Base-by-base conservation (phyloP, 2,329 filamentous ascomycete genomes). In the Orbilia javanica region DNA sequence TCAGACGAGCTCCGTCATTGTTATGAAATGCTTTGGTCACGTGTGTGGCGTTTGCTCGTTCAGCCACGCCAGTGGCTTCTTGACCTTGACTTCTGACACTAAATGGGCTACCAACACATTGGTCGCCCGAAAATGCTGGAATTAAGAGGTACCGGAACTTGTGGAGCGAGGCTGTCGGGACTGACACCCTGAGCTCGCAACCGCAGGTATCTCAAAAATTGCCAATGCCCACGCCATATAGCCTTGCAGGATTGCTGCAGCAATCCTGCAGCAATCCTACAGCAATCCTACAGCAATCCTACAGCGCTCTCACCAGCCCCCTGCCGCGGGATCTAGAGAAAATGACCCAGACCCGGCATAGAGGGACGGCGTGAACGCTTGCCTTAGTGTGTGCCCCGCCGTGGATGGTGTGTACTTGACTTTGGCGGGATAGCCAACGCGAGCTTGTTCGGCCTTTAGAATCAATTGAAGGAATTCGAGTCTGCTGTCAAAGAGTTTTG, bases 391-490 rank as follows among this genome's bases (percentile, higher is more conserved):
- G 39, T 44, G 39, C 11, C 11, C n/a, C 11, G 39, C 39, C 13
- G n/a, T 13, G 13, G 34, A 36, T 36, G 34, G 34, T 36, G 34
- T 36, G 34, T 36, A 13, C 34, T 13, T 36, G 34, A 36, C 34
- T 36, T 48, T 48, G 44, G 44, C 15, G 25, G 48, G 48, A 52
- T 27, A 27, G 48, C 48, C 13, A 52, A 52, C 48, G 48, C 48
- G 48, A 52, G 22, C 18, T 52, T 52, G 48, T 18, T 7, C 48
- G 22, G 48, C 48, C 48, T 52, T 52, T 18, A 52, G 48, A 27
- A 52, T 52, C 48, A 27, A 52, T 52, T 27, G 25, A 52, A 52
- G 48, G 48, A 52, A 52, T 52, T 52, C 18, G 10, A 52, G 48
- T 44, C 39, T 44, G 4, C 39, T 44, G 39, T 44, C 39, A 11